Evolutionary conservation across 2,329 filamentous ascomycete genomes (phyloP), one percentile per base, ranked within the genome.

Genomic region (Aspergillus ochraceoroseus): DNA sequence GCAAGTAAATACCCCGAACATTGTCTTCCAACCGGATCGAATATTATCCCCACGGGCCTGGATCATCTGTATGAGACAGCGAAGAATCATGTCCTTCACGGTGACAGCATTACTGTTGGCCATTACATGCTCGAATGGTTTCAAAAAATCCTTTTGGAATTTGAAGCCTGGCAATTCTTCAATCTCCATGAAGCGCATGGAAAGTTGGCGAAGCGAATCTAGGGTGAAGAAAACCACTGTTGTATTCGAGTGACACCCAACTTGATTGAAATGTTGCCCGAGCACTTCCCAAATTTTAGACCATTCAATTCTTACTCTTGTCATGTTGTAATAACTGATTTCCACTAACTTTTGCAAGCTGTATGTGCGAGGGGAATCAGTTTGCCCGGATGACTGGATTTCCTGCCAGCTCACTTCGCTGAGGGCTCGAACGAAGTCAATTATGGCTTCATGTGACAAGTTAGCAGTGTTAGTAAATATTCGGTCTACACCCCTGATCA

Each of bases 241-340:
- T 8, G 92, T 95, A 67, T 98, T 98, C 56, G 83, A 86, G 58
- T 96, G 89, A 58, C 90, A 96, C 38, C 94, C 94, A 46, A 98
- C 92, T 49, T 89, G 83, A 63, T 96, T 96, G 74, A 99, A 98
- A 61, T 99, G 94, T 60, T 95, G 86, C 9, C 92, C 92, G n/a
- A 99, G 76, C 1, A 98, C 85, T 48, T 86, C 85, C 92, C 92
- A 99, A 44, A 98, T 95, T 55, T 85, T 90, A 8, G 85, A 94
- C 92, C 92, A 98, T 62, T 98, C 92, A 56, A 96, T 96, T 56
- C 92, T 84, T 23, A 98, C 90, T 73, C 92, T 82, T 44, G 87
- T 88, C 92, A 98, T 98, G 70, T 98, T 98, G 78, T 98, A 98
- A 66, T 95, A 95, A 63, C 87, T 94, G 65, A 98, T 96, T 66